Evolutionary conservation across 208 protist species (phyloP), one percentile per base, ranked within the genome.

Genomic region (Porcisia hertigi): DNA sequence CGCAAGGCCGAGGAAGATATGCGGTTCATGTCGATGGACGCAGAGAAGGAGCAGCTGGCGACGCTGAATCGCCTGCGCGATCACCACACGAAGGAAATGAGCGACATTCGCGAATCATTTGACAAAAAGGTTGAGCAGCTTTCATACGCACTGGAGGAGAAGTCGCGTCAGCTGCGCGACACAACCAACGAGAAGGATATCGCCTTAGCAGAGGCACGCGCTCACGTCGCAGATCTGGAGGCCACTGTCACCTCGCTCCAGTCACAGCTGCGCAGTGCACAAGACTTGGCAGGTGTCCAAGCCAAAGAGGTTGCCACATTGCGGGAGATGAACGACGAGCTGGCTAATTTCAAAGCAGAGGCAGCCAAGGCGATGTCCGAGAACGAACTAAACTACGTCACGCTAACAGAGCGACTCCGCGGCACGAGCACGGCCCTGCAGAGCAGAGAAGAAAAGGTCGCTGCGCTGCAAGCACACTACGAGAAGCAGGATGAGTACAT

Each of bases 401-500:
- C 87, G 54, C 45, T 97, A 25, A 84, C 89, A 69, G 91, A 97
- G 77, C 82, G 91, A 9, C 80, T 95, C 4, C 83, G 86, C 20
- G 88, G 81, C 43, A 77, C 89, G 6, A 85, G 74, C 36, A 64
- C 71, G 5, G 75, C 80, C 0, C 76, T 94, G 18, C 86, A 86
- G 49, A 80, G 73, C 69, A 67, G 86, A 25, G 89, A 94, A 43
- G 87, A 94, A n/a, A 92, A 96, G 73, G 64, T 94, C 41, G 64
- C 82, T 23, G 86, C 88, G 1, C 75, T 94, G 23, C 81, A 91
- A 34, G 83, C 87, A 58, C 88, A 95, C 69, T 86, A 90, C 74
- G 79, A 91, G 58, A 89, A 92, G 69, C 91, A 97, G 71, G 91
- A 94, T 64, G 78, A 74, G 49, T 96, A 94, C 71, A 92, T 97